Evolutionary conservation across 345 rosid genomes (phyloP).

Genomic region (Raphanus raphanistrum): DNA sequence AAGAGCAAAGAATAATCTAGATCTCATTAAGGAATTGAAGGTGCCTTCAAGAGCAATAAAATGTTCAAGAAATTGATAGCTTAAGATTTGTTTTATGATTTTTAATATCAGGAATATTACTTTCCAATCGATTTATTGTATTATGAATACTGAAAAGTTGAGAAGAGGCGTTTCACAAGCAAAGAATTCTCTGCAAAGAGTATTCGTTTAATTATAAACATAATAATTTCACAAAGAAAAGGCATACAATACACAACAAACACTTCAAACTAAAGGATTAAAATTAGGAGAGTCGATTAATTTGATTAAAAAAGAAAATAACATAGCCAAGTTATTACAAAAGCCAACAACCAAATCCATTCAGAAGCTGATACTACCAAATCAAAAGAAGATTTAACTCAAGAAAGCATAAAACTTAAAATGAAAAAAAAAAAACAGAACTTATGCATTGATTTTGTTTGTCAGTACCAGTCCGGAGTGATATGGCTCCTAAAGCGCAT

Average conservation of each 20-base stretch:
- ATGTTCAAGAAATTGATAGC: conserved; percentile 8
- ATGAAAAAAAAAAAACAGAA: no score
- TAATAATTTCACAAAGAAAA: neutral
- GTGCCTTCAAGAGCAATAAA: conserved; percentile 37
- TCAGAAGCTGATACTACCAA: neutral
- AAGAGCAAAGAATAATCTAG: conserved; percentile 27
- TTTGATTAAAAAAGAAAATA: conserved; percentile 12
- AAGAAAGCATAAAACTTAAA: conserved; percentile 1
- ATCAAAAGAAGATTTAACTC: neutral
- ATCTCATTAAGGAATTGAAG: conserved; percentile 36
- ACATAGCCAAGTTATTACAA: conserved; percentile 10
- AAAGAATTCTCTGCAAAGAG: conserved; percentile 26
- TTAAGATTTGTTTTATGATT: neutral
- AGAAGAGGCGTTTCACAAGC: conserved; percentile 30
- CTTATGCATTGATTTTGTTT: no score
- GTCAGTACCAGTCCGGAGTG: no score
- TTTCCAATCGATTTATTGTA: neutral
- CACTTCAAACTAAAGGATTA: neutral
- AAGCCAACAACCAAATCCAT: conserved; percentile 8
- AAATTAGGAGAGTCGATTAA: neutral
- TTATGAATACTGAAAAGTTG: conserved; percentile 17
- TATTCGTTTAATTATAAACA: neutral
- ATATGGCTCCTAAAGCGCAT: no score
- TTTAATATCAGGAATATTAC: neutral
- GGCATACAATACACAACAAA: neutral